Evolutionary conservation across 2,329 filamentous ascomycete genomes (phyloP).

Genomic region (Verticillium nubilum): DNA sequence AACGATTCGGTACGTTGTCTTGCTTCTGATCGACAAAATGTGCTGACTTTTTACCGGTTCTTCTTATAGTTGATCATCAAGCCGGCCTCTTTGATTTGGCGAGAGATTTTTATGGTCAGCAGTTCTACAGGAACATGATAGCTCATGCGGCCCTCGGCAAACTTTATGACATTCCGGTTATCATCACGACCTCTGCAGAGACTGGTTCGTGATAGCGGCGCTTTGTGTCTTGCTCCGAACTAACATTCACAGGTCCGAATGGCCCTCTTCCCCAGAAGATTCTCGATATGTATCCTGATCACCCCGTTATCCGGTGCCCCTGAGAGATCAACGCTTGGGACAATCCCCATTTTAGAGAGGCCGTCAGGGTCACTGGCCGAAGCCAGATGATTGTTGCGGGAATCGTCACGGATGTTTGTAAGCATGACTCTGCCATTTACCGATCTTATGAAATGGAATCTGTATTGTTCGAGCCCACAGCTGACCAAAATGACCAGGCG

Average conservation of each 20-base stretch:
- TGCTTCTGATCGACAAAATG: no score
- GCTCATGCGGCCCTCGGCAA: conserved; percentile 52
- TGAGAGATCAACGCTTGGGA: conserved; percentile 62
- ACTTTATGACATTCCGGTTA: conserved; percentile 50
- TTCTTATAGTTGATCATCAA: conserved; percentile 48
- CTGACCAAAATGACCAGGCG: conserved; percentile 37
- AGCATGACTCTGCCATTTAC: no score
- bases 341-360: conserved; percentile 50
- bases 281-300: conserved; percentile 48
- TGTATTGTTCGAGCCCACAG: no score
- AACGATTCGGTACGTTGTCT: no score
- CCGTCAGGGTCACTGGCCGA: conserved; percentile 49
- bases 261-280: conserved; percentile 56
- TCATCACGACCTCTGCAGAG: conserved; percentile 55
- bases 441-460: no score
- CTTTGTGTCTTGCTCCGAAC: no score
- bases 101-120: conserved; percentile 48
- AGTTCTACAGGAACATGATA: conserved; percentile 52
- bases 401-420: conserved; percentile 56
- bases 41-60: no score
- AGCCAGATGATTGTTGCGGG: conserved; percentile 57
- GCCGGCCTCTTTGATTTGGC: conserved; percentile 47
- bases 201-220: conserved; percentile 16
- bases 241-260: conserved; percentile 44
- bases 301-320: conserved; percentile 50